A percentile compares a stretch with the other conserved stretches of the same genome.
phyloP scores from a whole-genome alignment of 2,329 filamentous ascomycete species.

The Microsporum canis region DNA sequence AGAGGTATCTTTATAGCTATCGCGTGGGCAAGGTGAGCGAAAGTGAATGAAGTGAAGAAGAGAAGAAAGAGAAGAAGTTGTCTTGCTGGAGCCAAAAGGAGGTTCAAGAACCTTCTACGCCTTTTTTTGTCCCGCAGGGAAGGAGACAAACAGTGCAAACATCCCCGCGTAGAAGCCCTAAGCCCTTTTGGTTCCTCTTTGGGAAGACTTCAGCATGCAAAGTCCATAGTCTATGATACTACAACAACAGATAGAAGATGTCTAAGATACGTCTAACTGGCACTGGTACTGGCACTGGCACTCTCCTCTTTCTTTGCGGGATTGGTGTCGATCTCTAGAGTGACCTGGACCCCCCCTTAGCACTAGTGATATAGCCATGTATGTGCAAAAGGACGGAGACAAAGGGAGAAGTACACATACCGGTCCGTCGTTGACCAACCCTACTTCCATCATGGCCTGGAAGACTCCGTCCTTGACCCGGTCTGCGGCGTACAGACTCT shows the following conservation, averaged over 20 bases:
- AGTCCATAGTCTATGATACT: not conserved
- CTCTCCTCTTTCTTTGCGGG: constrained; percentile 14
- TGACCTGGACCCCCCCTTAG: constrained; percentile 24
- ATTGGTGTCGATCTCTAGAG: constrained; percentile 38
- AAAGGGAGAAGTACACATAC: constrained; percentile 5
- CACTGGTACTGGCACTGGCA: not conserved
- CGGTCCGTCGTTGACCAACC: constrained; percentile 74
- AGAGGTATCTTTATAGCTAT: too few species aligned
- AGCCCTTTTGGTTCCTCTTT: constrained; percentile 7
- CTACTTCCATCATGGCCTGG: constrained; percentile 98
- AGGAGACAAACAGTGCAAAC: constrained; percentile 16
- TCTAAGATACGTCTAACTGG: not conserved
- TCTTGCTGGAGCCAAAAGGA: constrained; percentile 9
- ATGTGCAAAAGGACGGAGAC: not conserved
- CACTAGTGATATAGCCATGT: not conserved
- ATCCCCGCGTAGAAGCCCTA: constrained; percentile 12
- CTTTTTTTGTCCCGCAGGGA: not conserved
- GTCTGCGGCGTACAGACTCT: constrained; percentile 57
- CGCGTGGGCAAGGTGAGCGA: not conserved
- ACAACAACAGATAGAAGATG: not conserved
- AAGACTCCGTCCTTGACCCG: constrained; percentile 92
- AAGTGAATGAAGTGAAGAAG: not conserved
- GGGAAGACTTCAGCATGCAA: not conserved
- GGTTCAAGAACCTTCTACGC: constrained; percentile 35
- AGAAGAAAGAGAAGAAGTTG: not conserved